These are phyloP conservation scores for Parsonsia alboflavescens DNA, from an alignment of 257 asterid genomes.

Conservation along the genomic window DNA sequence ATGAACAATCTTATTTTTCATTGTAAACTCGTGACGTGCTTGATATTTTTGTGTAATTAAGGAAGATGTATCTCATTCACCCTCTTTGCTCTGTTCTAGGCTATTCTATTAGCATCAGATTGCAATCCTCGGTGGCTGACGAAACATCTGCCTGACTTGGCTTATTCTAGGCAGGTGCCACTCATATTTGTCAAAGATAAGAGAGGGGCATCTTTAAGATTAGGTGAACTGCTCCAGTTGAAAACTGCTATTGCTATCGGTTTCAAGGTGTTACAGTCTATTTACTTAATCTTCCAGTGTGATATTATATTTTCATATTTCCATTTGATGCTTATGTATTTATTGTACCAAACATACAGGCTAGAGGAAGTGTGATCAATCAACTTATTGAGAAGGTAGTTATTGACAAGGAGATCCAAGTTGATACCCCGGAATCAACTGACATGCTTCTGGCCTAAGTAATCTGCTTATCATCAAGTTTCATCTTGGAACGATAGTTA, in stretches of 20 bases:
- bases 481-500: neutral
- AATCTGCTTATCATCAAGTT: neutral
- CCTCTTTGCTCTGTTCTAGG: constrained; percentile 31
- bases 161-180: constrained; percentile 69
- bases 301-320: neutral
- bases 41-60: neutral
- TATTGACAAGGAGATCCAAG: constrained; percentile 14
- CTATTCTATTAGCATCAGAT: constrained; percentile 67
- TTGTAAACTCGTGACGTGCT: neutral
- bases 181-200: constrained; percentile 42
- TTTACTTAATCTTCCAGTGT: neutral
- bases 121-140: constrained; percentile 52
- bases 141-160: constrained; percentile 69
- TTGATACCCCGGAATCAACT: neutral
- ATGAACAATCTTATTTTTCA: too few species aligned
- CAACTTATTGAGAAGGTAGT: constrained; percentile 28
- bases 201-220: constrained; percentile 62
- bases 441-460: neutral
- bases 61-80: neutral
- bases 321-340: neutral
- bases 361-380: constrained; percentile 48
- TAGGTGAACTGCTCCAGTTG: constrained; percentile 74
- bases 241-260: constrained; percentile 85
- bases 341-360: constrained; percentile 37
- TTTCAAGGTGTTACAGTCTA: constrained; percentile 46